Evolutionary conservation across 2,329 filamentous ascomycete genomes (phyloP).

Genomic region (Penicillium digitatum): DNA sequence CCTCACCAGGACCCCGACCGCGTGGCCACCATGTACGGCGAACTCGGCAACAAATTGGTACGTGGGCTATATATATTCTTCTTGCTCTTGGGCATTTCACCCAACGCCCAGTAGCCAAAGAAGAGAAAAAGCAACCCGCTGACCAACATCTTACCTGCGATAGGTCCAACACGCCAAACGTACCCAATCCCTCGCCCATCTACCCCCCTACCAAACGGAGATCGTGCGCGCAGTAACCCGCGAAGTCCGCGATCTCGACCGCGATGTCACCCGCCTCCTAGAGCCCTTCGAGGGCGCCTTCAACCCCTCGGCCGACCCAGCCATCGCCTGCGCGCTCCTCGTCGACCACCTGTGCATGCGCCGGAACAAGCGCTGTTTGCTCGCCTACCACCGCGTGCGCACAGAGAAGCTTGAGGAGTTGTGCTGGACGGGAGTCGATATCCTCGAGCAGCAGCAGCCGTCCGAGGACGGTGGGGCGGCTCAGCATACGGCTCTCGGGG

Average conservation of each 20-base stretch:
- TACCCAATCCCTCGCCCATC: conserved; percentile 76
- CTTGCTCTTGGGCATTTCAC: background rate
- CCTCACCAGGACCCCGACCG: conserved; percentile 18
- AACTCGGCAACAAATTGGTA: conserved; percentile 81
- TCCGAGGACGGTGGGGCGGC: conserved; percentile 36
- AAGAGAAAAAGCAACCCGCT: background rate
- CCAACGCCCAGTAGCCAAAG: background rate
- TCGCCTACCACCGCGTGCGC: conserved; percentile 88
- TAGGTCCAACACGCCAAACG: conserved; percentile 95
- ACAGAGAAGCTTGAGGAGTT: conserved; percentile 90
- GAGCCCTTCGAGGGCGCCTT: conserved; percentile 81
- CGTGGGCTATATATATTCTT: conserved; percentile 16
- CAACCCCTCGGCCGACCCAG: conserved; percentile 76
- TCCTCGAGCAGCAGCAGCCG: conserved; percentile 65
- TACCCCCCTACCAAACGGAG: conserved; percentile 90
- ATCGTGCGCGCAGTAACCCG: conserved; percentile 80
- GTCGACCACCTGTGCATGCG: conserved; percentile 95
- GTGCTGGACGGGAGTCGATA: conserved; percentile 84
- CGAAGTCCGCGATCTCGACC: conserved; percentile 90
- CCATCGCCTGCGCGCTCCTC: conserved; percentile 79
- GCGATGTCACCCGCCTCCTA: conserved; percentile 73
- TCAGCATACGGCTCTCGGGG: conserved; percentile 15
- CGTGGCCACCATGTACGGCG: conserved; percentile 68
- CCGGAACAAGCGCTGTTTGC: conserved; percentile 88
- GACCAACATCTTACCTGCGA: conserved; percentile 1